These are phyloP conservation scores for Pezicula carpinea DNA, from an alignment of 2,329 filamentous ascomycete species.

Conservation along the genomic window DNA sequence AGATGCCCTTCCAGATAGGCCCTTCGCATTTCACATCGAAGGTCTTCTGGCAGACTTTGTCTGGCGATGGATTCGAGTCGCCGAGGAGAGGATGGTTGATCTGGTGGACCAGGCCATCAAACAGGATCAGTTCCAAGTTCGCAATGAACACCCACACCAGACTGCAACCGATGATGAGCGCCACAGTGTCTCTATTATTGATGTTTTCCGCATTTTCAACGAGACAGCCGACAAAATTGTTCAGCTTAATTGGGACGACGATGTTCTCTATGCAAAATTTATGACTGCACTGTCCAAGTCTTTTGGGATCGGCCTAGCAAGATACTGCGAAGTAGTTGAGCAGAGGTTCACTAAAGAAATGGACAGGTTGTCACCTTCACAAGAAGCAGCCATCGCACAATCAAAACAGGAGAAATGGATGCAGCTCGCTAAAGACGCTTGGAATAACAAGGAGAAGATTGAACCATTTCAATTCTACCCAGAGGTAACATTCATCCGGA, in stretches of 20 bases:
- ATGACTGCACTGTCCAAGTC: slow-evolving; percentile 90
- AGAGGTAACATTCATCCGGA: slow-evolving; percentile 55
- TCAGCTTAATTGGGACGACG: slow-evolving; percentile 85
- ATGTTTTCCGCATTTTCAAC: slow-evolving; percentile 91
- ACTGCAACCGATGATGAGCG: slow-evolving; percentile 73
- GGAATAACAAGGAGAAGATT: slow-evolving; percentile 85
- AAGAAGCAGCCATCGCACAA: slow-evolving; percentile 71
- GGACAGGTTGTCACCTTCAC: slow-evolving; percentile 84
- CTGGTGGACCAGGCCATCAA: slow-evolving; percentile 90
- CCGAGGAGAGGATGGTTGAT: slow-evolving; percentile 71
- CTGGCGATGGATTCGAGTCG: slow-evolving; percentile 87
- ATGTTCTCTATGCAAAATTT: slow-evolving; percentile 90
- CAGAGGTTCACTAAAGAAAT: slow-evolving; percentile 84
- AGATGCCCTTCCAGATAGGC: slow-evolving; percentile 64
- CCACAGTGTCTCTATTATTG: slow-evolving; percentile 89
- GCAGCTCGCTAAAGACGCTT: slow-evolving; percentile 88
- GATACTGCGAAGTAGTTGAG: slow-evolving; percentile 90
- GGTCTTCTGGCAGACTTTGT: slow-evolving; percentile 84
- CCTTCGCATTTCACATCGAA: slow-evolving; percentile 87
- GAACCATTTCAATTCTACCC: slow-evolving; percentile 97
- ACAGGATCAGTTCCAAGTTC: slow-evolving; percentile 79
- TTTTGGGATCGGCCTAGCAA: slow-evolving; percentile 75
- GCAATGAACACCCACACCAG: slow-evolving; percentile 57
- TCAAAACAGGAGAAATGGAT: slow-evolving; percentile 90
- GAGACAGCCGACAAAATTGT: slow-evolving; percentile 85